Percentiles rank a stretch among this genome's conserved stretches.
These are phyloP conservation scores for Prunus salicina DNA, from an alignment of 306 rosid genomes.

Conservation along the genomic window DNA sequence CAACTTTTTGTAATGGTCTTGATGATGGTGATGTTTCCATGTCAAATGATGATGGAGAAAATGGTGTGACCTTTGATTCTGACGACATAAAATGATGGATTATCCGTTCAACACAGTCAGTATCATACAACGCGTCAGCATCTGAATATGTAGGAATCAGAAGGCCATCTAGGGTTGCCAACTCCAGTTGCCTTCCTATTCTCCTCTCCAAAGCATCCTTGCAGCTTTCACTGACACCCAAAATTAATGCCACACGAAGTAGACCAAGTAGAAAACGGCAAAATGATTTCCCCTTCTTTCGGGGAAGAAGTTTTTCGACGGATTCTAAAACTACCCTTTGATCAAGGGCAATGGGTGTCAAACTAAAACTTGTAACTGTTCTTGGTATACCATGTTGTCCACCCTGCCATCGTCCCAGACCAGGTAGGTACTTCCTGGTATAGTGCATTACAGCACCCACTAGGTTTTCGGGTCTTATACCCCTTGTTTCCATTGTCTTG, in stretches of 20 bases:
- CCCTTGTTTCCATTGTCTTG: slow-evolving; percentile 79
- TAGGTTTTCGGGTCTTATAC: slow-evolving; percentile 74
- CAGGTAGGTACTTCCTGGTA: slow-evolving; percentile 85
- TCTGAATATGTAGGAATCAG: slow-evolving; percentile 84
- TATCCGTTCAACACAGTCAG: slow-evolving; percentile 70
- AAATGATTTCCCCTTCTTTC: slow-evolving; percentile 74
- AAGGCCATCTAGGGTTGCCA: slow-evolving; percentile 82
- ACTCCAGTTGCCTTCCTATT: slow-evolving; percentile 87
- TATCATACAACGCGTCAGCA: slow-evolving; percentile 71
- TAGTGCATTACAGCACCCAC: slow-evolving; percentile 82
- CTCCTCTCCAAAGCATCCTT: slow-evolving; percentile 73
- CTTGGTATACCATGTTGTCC: slow-evolving; percentile 58
- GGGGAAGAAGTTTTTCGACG: slow-evolving; percentile 80
- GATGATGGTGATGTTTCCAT: slow-evolving; percentile 56
- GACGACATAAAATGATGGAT: slow-evolving; percentile 52
- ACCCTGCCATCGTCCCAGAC: slow-evolving; percentile 86
- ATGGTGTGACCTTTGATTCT: slow-evolving; percentile 49
- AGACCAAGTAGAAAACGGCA: slow-evolving; percentile 85
- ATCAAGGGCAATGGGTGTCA: slow-evolving; percentile 70
- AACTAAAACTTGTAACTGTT: slow-evolving; percentile 73
- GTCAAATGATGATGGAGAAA: slow-evolving; percentile 68
- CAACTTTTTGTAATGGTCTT: slow-evolving; percentile 56
- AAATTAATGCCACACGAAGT: slow-evolving; percentile 82
- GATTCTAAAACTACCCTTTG: slow-evolving; percentile 75
- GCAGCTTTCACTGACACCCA: slow-evolving; percentile 59